Conservation (phyloP, 2,329 filamentous ascomycete genomes). For the Nectriaceae sp. region DNA sequence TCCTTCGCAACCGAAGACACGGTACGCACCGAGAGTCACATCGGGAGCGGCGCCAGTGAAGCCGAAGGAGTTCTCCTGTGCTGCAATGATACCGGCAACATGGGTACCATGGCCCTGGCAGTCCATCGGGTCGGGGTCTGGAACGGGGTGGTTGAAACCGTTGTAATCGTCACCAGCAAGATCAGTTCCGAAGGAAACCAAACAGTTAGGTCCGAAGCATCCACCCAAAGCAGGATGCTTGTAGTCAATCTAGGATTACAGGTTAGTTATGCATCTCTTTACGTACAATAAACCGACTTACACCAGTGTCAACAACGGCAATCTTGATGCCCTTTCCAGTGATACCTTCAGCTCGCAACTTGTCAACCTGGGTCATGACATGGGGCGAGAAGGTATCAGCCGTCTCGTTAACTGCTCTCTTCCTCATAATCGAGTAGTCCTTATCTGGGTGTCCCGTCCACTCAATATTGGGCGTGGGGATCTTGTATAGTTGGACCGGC, state of each 20-base stretch:
- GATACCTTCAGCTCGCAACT: constrained; percentile 49
- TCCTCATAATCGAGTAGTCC: constrained; percentile 19
- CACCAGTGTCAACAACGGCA: constrained; percentile 56
- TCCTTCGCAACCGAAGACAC: constrained; percentile 58
- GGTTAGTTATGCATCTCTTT: too few species aligned
- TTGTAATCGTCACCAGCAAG: constrained; percentile 58
- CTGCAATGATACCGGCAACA: constrained; percentile 64
- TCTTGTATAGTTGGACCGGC: constrained; percentile 47
- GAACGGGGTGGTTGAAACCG: constrained; percentile 40
- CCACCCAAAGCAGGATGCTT: constrained; percentile 64
- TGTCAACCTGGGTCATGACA: constrained; percentile 58
- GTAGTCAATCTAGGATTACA: constrained; percentile 55
- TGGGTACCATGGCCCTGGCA: constrained; percentile 63
- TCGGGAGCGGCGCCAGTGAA: constrained; percentile 60
- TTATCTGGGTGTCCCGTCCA: constrained; percentile 41
- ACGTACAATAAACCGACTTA: constrained; percentile 36
- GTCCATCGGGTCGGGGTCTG: constrained; percentile 55
- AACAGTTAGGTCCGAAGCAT: constrained; percentile 61
- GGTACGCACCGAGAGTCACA: constrained; percentile 57
- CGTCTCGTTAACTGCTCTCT: constrained; percentile 16
- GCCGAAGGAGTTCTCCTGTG: constrained; percentile 53
- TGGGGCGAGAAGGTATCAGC: constrained; percentile 51
- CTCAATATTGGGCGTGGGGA: constrained; percentile 48
- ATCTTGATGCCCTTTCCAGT: constrained; percentile 55
- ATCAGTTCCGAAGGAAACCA: constrained; percentile 59